Percentiles rank a stretch among this genome's conserved stretches.
Evolutionary conservation across 345 rosid species (phyloP).

Genomic region (Rhodomyrtus tomentosa): DNA sequence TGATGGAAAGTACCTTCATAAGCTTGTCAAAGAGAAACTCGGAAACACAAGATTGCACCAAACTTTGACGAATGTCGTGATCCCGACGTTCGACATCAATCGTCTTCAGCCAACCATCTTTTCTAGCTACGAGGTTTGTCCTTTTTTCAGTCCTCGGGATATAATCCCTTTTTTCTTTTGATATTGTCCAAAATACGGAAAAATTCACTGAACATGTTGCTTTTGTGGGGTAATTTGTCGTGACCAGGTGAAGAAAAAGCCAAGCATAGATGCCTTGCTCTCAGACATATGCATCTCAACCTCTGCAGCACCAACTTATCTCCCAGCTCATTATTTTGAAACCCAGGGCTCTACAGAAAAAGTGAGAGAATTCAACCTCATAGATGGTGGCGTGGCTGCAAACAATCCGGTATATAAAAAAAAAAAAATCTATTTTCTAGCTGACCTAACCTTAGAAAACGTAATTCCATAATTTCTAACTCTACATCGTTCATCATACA

Average conservation of each 20-base stretch:
- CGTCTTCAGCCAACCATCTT: conserved; percentile 21
- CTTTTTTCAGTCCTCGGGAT: background rate
- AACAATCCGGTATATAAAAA: conserved; percentile 16
- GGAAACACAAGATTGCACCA: conserved; percentile 12
- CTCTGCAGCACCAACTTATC: conserved; percentile 21
- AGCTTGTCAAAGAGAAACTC: conserved; percentile 8
- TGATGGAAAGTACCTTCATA: conserved; percentile 16
- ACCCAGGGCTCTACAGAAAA: background rate
- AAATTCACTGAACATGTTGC: background rate
- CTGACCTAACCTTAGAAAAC: too few relatives aligned
- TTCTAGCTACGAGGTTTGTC: conserved; percentile 9
- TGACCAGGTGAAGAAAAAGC: conserved; percentile 1
- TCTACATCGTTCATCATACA: background rate
- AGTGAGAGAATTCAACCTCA: conserved; percentile 17
- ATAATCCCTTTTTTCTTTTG: background rate
- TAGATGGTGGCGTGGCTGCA: conserved; percentile 30
- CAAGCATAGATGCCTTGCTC: conserved; percentile 4
- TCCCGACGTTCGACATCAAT: conserved; percentile 24
- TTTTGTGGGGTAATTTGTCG: background rate
- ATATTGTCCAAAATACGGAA: background rate
- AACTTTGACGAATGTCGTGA: conserved; percentile 20
- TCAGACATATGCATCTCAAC: conserved; percentile 12
- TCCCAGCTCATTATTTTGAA: conserved; percentile 17
- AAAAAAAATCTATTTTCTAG: background rate
- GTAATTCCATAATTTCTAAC: background rate